Evolutionary conservation across 1,284 basidiomycete species (phyloP), one percentile per base, ranked within the genome.

Genomic region (Ceratobasidium papillatum): DNA sequence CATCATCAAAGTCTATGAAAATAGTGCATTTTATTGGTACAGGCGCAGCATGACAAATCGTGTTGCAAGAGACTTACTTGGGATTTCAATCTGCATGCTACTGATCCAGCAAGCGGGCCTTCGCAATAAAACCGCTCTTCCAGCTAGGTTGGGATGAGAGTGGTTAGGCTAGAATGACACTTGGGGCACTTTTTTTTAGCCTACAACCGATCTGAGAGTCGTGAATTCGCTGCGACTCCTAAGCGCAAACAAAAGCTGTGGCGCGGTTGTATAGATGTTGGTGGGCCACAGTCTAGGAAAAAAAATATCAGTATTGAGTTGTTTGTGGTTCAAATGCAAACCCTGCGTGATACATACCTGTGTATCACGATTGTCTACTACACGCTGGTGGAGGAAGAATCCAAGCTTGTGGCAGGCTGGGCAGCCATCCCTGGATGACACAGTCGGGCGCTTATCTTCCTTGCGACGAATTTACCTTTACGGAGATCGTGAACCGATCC

Each of bases 11-110:
- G 91, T 90, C 92, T 64, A 27, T 74, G 25, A 25, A 8, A n/a
- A 63, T 9, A 38, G 17, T 36, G 22, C 17, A 58, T 27, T 38
- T 41, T 34, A 56, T 74, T 36, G 36, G 27, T 43, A 36, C 45
- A 41, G 30, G 25, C 58, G 8, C 61, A 63, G 41, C 11, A 61
- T 51, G 47, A 19, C 32, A 49, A 49, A 56, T 17, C 4, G 27
- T 56, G n/a, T 19, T 45, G n/a, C n/a, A 49, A 36, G 32, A 38
- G 14, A 81, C 85, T 78, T 78, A 92, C 92, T 91, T 82, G 92
- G 92, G 77, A 94, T 93, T 65, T 91, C 93, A 79, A 94, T 94
- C 83, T 94, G 92, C 77, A 80, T 64, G 2, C 36, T 59, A 14
- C 30, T 30, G 4, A 3, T 9, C 27, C 4, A 17, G 8, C 52